A percentile compares a stretch with the other conserved stretches of the same genome.
Conservation (phyloP, 495 filamentous ascomycete genomes). For the Aspergillus saccharolyticus region DNA sequence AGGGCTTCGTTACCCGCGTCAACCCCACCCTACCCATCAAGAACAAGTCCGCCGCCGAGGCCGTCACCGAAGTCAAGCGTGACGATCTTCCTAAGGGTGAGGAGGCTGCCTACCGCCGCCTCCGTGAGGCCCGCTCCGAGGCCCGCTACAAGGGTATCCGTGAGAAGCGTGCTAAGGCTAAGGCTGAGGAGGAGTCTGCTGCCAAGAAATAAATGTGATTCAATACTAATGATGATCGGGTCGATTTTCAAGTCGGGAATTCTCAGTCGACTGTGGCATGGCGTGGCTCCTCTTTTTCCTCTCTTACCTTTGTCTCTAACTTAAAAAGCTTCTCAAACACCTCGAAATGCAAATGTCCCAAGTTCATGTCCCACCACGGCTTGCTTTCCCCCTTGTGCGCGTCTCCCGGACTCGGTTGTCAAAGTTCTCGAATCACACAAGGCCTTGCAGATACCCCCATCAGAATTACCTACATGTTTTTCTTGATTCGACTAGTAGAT, state of each 20-base stretch:
- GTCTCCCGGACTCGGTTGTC: not conserved
- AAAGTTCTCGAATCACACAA: not conserved
- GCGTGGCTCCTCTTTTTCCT: conserved; percentile 29
- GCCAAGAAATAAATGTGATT: conserved; percentile 81
- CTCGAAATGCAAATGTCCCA: conserved; percentile 42
- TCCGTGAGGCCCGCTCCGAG: conserved; percentile 82
- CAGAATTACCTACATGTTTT: not conserved
- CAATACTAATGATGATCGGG: conserved; percentile 45
- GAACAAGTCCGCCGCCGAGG: conserved; percentile 52
- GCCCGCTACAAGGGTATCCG: conserved; percentile 73
- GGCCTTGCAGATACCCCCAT: not conserved
- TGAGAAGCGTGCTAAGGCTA: conserved; percentile 90
- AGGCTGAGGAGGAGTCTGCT: conserved; percentile 82
- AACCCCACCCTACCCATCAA: conserved; percentile 62
- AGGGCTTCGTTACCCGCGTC: conserved; percentile 51
- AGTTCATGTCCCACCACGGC: conserved; percentile 15
- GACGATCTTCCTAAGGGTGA: conserved; percentile 68
- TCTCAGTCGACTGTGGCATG: conserved; percentile 43
- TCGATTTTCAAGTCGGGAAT: conserved; percentile 40
- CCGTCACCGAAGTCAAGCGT: conserved; percentile 75
- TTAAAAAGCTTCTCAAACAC: conserved; percentile 40
- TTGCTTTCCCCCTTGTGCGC: not conserved
- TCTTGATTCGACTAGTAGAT: not conserved
- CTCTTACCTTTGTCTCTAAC: conserved; percentile 36
- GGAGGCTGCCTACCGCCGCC: conserved; percentile 77